Evolutionary conservation across 352 stramenopile genomes (phyloP), one percentile per base, ranked within the genome.

Genomic region (Pythium dissotocum): DNA sequence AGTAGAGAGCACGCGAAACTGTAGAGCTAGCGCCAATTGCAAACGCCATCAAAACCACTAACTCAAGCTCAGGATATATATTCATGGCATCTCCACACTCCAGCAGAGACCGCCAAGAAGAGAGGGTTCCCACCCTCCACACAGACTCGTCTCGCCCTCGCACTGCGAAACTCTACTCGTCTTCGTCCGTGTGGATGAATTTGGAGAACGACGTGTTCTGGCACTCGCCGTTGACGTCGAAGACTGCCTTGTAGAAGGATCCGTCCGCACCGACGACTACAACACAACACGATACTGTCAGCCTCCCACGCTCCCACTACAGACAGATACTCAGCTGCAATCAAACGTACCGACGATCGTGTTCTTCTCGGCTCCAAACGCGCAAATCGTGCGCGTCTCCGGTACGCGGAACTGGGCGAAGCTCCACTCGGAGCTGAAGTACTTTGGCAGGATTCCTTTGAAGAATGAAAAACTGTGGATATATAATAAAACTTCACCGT

Each of bases 381-480:
- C 91, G 71, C 92, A 98, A 55, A 98, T 95, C 44, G 88, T 98
- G 55, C 84, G 82, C 4, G 89, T 96, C 60, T 97, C 90, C 4
- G 92, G 85, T 21, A 97, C 91, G 58, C 89, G 88, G 57, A 98
- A 97, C 71, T 97, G 90, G n/a, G 92, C 94, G 67, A 97, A 97
- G 69, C 90, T 98, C 90, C 94, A 98, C 63, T 98, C 94, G 12
- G 84, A 95, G 76, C 83, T 95, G 67, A 98, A 98, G 69, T 98
- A 98, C 74, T 96, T 97, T 9, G 94, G 93, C 61, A 98, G 66
- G 24, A 97, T 73, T 51, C 92, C 90, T 24, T 88, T 85, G 80
- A 98, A 93, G 54, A 98, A 94, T 12, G 86, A 94, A 67, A 96
- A 93, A 44, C 86, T 95, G 65, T 4, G 48, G 5, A 36, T 14